These are phyloP conservation scores for Phaeoacremonium minimum DNA, from an alignment of 2,329 filamentous ascomycete genomes.

Conservation along the genomic window DNA sequence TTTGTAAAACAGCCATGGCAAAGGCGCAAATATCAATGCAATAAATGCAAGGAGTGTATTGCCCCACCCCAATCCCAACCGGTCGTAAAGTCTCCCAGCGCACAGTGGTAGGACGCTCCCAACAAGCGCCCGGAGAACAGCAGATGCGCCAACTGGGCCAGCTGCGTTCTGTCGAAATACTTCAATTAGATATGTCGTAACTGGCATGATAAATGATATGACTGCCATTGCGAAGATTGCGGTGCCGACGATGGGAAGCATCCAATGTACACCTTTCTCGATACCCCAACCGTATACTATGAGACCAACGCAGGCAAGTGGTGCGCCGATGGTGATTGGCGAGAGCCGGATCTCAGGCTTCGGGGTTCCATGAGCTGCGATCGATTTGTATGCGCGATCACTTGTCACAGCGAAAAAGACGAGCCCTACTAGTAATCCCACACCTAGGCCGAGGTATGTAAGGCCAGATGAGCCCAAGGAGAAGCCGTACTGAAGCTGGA, in stretches of 20 bases:
- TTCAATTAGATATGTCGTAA: slow-evolving; percentile 6
- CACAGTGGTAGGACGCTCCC: slow-evolving; percentile 4
- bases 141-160: slow-evolving; percentile 4
- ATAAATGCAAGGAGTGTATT: slow-evolving; percentile 4
- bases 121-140: slow-evolving; percentile 2
- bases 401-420: slow-evolving; percentile 19
- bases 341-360: slow-evolving; percentile 1
- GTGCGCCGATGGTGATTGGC: not conserved
- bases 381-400: slow-evolving; percentile 11
- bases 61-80: slow-evolving; percentile 1
- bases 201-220: slow-evolving; percentile 3
- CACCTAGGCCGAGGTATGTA: slow-evolving; percentile 54
- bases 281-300: slow-evolving; percentile 6
- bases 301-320: not conserved
- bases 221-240: not conserved
- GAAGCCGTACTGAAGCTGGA: slow-evolving; percentile 44
- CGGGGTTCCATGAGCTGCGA: not conserved
- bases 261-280: slow-evolving; percentile 3
- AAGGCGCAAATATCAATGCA: slow-evolving; percentile 1
- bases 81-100: not conserved
- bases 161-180: slow-evolving; percentile 4
- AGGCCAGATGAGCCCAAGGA: slow-evolving; percentile 43
- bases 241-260: slow-evolving; percentile 3
- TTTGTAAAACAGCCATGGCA: slow-evolving; percentile 1
- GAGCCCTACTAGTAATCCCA: slow-evolving; percentile 36